Conservation (phyloP, 164 flowering plant species). For the Aristolochia californica region DNA sequence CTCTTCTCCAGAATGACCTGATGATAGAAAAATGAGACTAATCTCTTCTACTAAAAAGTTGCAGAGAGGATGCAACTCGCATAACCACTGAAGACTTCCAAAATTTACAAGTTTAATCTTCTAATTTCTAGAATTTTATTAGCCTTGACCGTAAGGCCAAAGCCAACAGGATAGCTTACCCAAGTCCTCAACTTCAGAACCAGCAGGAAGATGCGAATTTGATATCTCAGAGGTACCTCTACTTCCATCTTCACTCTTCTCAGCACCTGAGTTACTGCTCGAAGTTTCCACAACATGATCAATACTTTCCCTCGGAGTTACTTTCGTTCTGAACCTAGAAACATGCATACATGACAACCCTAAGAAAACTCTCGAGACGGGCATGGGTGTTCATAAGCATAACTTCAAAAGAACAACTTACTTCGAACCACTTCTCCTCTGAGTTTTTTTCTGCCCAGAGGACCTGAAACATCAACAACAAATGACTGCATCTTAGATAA, state of each 20-base stretch:
- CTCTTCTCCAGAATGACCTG: conserved; percentile 27
- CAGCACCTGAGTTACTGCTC: conserved; percentile 10
- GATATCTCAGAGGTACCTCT: conserved; percentile 23
- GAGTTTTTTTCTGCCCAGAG: conserved; percentile 23
- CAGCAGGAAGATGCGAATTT: conserved; percentile 15
- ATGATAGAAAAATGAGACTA: background rate
- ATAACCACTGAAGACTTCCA: no score
- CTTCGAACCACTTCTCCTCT: background rate
- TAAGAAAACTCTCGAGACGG: background rate
- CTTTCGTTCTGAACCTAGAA: conserved; percentile 34
- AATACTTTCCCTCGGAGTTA: conserved; percentile 39
- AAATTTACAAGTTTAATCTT: no score
- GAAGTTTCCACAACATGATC: conserved; percentile 16
- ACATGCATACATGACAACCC: conserved; percentile 17
- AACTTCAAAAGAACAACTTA: no score
- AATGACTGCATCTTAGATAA: background rate
- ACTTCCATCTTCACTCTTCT: conserved; percentile 18
- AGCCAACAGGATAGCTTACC: conserved; percentile 15
- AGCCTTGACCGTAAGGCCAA: no score
- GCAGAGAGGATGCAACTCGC: no score
- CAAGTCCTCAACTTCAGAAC: conserved; percentile 22
- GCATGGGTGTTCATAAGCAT: no score
- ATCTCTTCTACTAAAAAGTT: no score
- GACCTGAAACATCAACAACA: conserved; percentile 26
- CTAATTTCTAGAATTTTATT: background rate